Evolutionary conservation across 1,284 basidiomycete species (phyloP), one percentile per base, ranked within the genome.

Genomic region (Boletellus deceptivus): DNA sequence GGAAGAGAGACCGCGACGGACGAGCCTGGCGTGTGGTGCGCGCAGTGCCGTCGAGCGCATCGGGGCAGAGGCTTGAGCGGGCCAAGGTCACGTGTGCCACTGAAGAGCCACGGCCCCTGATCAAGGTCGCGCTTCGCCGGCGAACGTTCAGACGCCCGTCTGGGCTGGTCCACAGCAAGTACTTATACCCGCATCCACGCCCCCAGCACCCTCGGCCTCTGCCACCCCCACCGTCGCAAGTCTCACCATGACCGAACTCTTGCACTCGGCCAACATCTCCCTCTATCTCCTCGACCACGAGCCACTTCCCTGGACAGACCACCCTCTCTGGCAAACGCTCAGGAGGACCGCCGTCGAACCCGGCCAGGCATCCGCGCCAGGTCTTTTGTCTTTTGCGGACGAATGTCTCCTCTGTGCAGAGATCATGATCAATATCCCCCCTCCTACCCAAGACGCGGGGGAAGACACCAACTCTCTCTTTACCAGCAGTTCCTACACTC

Each of bases 331-430:
- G 67, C 25, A 50, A 8, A 40, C 46, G 31, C 53, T 70, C 13
- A 57, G 43, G 43, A 50, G 37, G 25, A 62, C 53, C 3, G 57
- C 68, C 14, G 54, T 67, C 33, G 68, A 67, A 29, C 58, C 65
- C 7, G 42, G 51, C n/a, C 68, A 70, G 46, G 56, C 55, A 9
- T 51, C 65, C 4, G 31, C 49, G 11, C 60, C 62, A 20, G 46
- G 50, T 4, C 41, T 70, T 9, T 0, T 25, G 39, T 58, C 62
- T 25, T 67, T 67, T 25, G 55, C 53, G 42, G 60, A 65, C 35
- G 68, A 69, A 11, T 67, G 65, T 46, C 56, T 67, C 22, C 43
- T 70, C 27, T 67, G 50, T 10, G 58, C 67, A 18, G 43, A 51
- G 13, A 63, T 67, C 20, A 17, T 50, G 25, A 37, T 11, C 39